Conservation (phyloP, 345 rosid species). For the Eucalyptus guilfoylei region DNA sequence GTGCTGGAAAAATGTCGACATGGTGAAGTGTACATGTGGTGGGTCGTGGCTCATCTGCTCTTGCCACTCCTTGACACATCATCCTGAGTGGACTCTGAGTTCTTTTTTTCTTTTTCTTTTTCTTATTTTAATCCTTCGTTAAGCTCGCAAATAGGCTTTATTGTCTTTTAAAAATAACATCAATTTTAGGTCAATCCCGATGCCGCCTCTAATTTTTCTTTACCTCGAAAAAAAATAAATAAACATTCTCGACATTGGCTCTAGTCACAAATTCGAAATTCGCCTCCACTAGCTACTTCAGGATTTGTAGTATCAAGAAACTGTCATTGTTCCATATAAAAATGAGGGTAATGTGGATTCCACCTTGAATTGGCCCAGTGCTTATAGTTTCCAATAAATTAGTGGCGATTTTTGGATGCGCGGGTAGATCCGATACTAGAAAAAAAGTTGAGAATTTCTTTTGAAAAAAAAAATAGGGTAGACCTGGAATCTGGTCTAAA, state of each 20-base stretch:
- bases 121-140: background rate
- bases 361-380: no score
- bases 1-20: background rate
- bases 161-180: background rate
- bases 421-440: accelerated
- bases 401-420: background rate
- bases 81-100: background rate
- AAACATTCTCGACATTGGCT: background rate
- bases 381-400: no score
- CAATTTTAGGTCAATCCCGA: background rate
- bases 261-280: background rate
- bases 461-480: background rate
- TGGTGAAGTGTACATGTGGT: background rate
- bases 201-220: background rate
- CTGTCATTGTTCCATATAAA: background rate
- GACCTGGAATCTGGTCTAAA: background rate
- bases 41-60: background rate
- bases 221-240: background rate
- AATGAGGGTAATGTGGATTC: accelerated
- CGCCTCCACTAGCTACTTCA: background rate
- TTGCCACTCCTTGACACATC: background rate
- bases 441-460: background rate
- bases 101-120: background rate
- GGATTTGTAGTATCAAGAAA: background rate
- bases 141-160: background rate